Percentiles rank a stretch among this genome's conserved stretches.
Evolutionary conservation across 106 monocot genomes (phyloP).

Genomic region (Dioscorea dumetorum): DNA sequence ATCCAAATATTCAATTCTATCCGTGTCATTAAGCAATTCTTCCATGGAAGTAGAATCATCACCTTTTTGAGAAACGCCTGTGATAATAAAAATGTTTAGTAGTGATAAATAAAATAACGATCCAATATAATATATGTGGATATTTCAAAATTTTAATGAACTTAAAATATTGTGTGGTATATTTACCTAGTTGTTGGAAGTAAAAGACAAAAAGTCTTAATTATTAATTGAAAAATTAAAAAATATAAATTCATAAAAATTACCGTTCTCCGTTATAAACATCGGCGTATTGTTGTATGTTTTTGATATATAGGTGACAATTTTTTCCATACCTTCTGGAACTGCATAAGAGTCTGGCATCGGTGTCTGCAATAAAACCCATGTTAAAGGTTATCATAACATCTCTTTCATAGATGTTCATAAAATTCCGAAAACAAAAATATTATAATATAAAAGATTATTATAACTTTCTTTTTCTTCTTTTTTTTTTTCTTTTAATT

Average conservation of each 20-base stretch:
- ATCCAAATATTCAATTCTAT: constrained; percentile 25
- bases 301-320: constrained; percentile 30
- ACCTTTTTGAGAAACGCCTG: constrained; percentile 26
- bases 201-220: neutral
- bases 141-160: neutral
- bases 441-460: neutral
- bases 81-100: neutral
- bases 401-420: too few species aligned
- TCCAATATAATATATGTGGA: neutral
- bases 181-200: neutral
- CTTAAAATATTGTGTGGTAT: neutral
- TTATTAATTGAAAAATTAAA: neutral
- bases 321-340: constrained; percentile 50
- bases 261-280: constrained; percentile 62
- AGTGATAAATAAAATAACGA: neutral
- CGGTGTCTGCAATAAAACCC: constrained; percentile 24
- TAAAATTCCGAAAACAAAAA: too few species aligned
- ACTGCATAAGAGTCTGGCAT: constrained; percentile 22
- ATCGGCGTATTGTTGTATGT: constrained; percentile 59
- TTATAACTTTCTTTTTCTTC: too few species aligned
- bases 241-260: neutral
- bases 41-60: constrained; percentile 4
- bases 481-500: too few species aligned
- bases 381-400: neutral
- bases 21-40: constrained; percentile 37